Conservation (phyloP, 495 filamentous ascomycete species). For the Lophiostoma macrostomum region DNA sequence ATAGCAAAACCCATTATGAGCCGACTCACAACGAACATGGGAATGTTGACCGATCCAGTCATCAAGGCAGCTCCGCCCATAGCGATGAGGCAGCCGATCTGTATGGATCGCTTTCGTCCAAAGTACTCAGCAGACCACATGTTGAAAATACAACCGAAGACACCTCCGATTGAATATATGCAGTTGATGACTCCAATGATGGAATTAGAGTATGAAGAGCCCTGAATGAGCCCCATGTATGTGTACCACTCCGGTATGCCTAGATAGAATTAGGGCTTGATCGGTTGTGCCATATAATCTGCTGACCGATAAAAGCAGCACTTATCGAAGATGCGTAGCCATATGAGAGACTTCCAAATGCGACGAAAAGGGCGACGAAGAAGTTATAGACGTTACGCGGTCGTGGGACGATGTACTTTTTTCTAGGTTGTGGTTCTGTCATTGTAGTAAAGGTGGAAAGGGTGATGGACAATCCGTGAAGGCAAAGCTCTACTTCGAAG, state of each 20-base stretch:
- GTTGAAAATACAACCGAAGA: conserved; percentile 10
- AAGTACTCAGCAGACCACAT: conserved; percentile 25
- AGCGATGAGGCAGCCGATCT: conserved; percentile 6
- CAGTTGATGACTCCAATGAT: conserved; percentile 18
- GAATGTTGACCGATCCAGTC: conserved; percentile 8
- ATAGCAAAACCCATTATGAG: conserved; percentile 23
- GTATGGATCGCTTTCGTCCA: conserved; percentile 6
- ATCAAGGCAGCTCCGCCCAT: conserved; percentile 8
- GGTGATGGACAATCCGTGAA: too few species aligned
- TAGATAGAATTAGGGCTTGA: not conserved
- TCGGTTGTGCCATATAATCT: not conserved
- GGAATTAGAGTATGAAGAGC: conserved; percentile 8
- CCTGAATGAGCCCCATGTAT: conserved; percentile 15
- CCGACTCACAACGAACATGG: conserved; percentile 11
- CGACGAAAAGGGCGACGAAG: conserved; percentile 24
- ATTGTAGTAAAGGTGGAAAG: too few species aligned
- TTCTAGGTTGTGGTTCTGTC: not conserved
- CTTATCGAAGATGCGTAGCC: conserved; percentile 28
- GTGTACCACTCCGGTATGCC: conserved; percentile 20
- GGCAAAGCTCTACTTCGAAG: too few species aligned
- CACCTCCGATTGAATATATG: conserved; percentile 15
- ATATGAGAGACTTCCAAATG: conserved; percentile 27
- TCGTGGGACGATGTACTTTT: conserved; percentile 23
- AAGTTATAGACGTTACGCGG: conserved; percentile 27
- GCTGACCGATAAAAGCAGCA: conserved; percentile 26